Percentiles rank a stretch among this genome's conserved stretches.
phyloP scores from a whole-genome alignment of 225 moss, liverwort and hornwort genomes.

The Sphagnum contortum region DNA sequence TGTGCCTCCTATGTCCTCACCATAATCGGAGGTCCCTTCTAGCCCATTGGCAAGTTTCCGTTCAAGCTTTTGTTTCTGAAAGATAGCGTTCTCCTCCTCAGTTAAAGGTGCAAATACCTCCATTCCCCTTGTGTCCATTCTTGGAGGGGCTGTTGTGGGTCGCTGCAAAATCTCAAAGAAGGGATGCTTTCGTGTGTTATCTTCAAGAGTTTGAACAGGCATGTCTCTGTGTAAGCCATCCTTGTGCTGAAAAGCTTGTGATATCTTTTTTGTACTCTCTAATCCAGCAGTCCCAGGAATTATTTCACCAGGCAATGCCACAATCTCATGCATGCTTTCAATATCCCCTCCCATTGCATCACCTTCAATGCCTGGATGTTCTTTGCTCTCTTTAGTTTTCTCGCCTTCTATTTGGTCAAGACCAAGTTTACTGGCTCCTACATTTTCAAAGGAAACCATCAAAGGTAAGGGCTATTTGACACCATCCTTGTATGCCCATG shows the following conservation, averaged over 20 bases:
- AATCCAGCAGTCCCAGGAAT: constrained; percentile 16
- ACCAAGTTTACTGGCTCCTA: no score
- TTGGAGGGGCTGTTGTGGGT: constrained; percentile 45
- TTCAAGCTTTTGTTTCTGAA: constrained; percentile 15
- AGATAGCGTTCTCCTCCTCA: no score
- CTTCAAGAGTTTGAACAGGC: constrained; percentile 33
- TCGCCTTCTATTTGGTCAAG: no score
- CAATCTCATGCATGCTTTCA: no score
- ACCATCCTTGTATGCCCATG: no score
- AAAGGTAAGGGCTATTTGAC: no score
- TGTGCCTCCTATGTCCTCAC: constrained; percentile 36
- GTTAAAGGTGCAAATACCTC: constrained; percentile 18
- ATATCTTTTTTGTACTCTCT: constrained; percentile 20
- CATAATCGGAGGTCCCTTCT: constrained; percentile 42
- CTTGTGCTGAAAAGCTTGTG: constrained; percentile 21
- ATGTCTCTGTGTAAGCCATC: constrained; percentile 32
- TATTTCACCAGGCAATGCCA: constrained; percentile 1
- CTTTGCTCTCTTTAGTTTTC: no score
- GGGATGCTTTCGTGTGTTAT: constrained; percentile 31
- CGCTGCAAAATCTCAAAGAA: constrained; percentile 41
- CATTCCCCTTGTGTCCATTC: constrained; percentile 38
- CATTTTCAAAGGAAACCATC: no score
- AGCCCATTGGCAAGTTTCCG: constrained; percentile 19
- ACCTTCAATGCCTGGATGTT: no score
- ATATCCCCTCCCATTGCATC: no score